Base-by-base conservation (phyloP, 495 filamentous ascomycete species). In the Chaetomidium leptoderma region DNA sequence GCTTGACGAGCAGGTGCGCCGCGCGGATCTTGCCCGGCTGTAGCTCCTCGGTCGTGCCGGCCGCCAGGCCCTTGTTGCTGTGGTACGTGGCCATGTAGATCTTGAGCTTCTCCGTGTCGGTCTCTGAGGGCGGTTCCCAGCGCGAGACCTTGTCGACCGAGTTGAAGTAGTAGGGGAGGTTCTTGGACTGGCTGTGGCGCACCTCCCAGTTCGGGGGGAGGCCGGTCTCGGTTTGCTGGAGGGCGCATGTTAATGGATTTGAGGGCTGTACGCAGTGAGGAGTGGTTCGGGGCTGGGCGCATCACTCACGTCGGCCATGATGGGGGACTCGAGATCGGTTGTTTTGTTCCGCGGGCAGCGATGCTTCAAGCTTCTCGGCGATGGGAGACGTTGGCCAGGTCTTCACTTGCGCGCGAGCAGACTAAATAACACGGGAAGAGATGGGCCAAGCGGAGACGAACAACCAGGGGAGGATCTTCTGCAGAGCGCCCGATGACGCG, bases 91-190 rank as follows among this genome's bases (percentile, higher is more conserved):
- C 89, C 91, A 98, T 97, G 78, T 95, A 96, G 21, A 78, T 64
- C 78, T 96, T 97, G 35, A 98, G 82, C 70, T 87, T 89, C 60
- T 96, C 90, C 44, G 87, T 83, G 75, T 98, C 87, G 40, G 92
- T 90, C 42, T 86, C 90, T 10, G 78, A 62, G 24, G 93, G 93
- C 5, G 93, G 93, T 64, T 97, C 92, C 93, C 93, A 98, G 70
- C 88, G 82, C 49, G 93, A 97, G 63, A 86, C 83, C 66, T 89
- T 90, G 46, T 88, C 88, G 27, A 70, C 70, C 26, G 86, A 72
- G 74, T 95, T 93, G 86, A 95, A 97, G 75, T 97, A 98, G 77
- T 98, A 98, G 35, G 93, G 93, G 16, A 97, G 88, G 72, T 93
- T 95, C 76, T 96, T 97, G 71, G 89, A 92, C 75, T 95, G 92